These are phyloP conservation scores for Gardenia jasminoides DNA, from an alignment of 257 asterid species.

Conservation along the genomic window DNA sequence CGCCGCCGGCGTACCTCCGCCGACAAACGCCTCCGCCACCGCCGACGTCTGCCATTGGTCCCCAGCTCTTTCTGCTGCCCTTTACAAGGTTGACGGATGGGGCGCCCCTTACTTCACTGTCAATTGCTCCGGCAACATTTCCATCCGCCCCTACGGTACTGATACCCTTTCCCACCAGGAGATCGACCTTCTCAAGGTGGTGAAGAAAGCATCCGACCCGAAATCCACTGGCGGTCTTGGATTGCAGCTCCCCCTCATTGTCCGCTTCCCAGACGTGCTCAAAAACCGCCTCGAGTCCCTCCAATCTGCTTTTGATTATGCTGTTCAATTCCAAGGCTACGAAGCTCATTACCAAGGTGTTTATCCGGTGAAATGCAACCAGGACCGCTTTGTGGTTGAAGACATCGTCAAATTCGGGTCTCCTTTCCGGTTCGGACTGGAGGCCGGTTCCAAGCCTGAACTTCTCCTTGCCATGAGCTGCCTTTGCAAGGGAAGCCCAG, in stretches of 20 bases:
- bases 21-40: slow-evolving; percentile 31
- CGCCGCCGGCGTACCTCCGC: slow-evolving; percentile 33
- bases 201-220: slow-evolving; percentile 75
- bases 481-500: slow-evolving; percentile 74
- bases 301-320: slow-evolving; percentile 62
- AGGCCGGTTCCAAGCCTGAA: slow-evolving; percentile 97
- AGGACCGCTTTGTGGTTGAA: slow-evolving; percentile 80
- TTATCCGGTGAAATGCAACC: slow-evolving; percentile 94
- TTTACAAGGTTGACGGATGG: slow-evolving; percentile 84
- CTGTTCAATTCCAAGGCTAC: slow-evolving; percentile 65
- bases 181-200: slow-evolving; percentile 86
- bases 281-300: slow-evolving; percentile 71
- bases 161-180: slow-evolving; percentile 76
- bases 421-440: slow-evolving; percentile 75
- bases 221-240: slow-evolving; percentile 74
- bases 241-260: slow-evolving; percentile 70
- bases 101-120: slow-evolving; percentile 92
- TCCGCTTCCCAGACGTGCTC: slow-evolving; percentile 82
- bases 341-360: slow-evolving; percentile 88
- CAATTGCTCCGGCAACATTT: slow-evolving; percentile 67
- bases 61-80: slow-evolving; percentile 56
- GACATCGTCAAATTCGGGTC: slow-evolving; percentile 90
- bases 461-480: slow-evolving; percentile 92
- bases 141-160: slow-evolving; percentile 63
- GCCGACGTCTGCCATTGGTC: slow-evolving; percentile 52